Evolutionary conservation across 371 early-diverging fungal genomes (phyloP).

Genomic region (Lichtheimia ramosa): DNA sequence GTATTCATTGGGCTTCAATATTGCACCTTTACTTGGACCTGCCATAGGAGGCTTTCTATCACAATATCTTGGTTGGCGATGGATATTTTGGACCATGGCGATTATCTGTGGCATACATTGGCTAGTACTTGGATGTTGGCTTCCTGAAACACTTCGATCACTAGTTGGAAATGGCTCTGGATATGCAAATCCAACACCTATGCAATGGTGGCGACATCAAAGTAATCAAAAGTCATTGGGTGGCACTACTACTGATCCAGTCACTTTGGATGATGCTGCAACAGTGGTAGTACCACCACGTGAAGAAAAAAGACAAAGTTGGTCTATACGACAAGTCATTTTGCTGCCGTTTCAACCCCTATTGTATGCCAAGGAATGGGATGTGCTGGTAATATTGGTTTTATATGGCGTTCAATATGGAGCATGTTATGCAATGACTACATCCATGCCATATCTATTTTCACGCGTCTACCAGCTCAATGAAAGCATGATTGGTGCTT

Average conservation of each 20-base stretch:
- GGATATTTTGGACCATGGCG: conserved; percentile 37
- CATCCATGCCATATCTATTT: conserved; percentile 30
- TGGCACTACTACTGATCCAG: neutral
- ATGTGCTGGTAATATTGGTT: conserved; percentile 24
- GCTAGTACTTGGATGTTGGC: conserved; percentile 16
- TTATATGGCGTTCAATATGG: conserved; percentile 37
- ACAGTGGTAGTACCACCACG: neutral
- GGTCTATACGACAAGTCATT: neutral
- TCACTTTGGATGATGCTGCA: neutral
- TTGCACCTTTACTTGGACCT: conserved; percentile 21
- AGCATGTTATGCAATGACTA: conserved; percentile 30
- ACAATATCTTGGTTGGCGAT: conserved; percentile 25
- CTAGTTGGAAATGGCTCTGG: conserved; percentile 48
- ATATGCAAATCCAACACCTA: conserved; percentile 42
- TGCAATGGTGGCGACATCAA: conserved; percentile 22
- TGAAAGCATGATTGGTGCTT: conserved; percentile 18
- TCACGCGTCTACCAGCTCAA: conserved; percentile 12
- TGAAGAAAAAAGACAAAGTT: neutral
- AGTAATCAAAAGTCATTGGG: neutral
- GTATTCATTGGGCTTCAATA: conserved; percentile 16
- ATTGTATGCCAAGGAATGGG: conserved; percentile 32
- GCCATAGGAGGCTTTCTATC: conserved; percentile 21
- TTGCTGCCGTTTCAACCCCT: conserved; percentile 23
- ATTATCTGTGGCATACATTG: conserved; percentile 21
- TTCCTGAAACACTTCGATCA: conserved; percentile 47